These are phyloP conservation scores for Magnolia kwangsiensis DNA, from an alignment of 164 flowering plant genomes.

Conservation along the genomic window DNA sequence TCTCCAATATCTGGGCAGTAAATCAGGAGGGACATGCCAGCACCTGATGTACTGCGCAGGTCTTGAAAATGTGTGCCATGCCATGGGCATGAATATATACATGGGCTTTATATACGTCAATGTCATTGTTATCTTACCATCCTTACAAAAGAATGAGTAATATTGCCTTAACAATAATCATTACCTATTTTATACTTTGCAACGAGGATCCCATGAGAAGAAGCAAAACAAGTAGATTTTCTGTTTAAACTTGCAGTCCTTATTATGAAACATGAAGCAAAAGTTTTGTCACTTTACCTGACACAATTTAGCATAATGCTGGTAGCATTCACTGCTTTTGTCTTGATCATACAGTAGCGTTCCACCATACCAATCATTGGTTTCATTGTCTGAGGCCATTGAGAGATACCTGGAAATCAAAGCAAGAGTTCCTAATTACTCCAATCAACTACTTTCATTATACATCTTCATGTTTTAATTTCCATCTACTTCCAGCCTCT, in stretches of 20 bases:
- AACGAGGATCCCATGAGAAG: too few species aligned
- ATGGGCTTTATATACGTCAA: too few species aligned
- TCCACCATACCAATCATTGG: conserved; percentile 85
- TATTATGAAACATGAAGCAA: neutral
- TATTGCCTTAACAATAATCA: too few species aligned
- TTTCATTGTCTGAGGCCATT: conserved; percentile 53
- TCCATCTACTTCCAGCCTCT: neutral
- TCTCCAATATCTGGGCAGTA: too few species aligned
- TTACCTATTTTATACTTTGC: too few species aligned
- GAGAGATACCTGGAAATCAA: conserved; percentile 52
- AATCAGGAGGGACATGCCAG: too few species aligned
- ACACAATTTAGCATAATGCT: conserved; percentile 80
- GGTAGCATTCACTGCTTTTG: conserved; percentile 78
- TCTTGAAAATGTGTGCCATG: too few species aligned
- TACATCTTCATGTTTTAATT: neutral
- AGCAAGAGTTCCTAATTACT: neutral
- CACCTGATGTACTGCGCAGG: too few species aligned
- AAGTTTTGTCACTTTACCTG: conserved; percentile 45
- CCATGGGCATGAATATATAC: too few species aligned
- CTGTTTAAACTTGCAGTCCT: neutral
- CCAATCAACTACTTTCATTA: neutral
- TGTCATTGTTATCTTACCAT: too few species aligned
- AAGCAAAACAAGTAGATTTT: neutral
- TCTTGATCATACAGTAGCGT: conserved; percentile 76
- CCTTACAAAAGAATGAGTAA: too few species aligned